A percentile compares a stretch with the other conserved stretches of the same genome.
phyloP scores from a whole-genome alignment of 2,329 filamentous ascomycete genomes.

The Ilyonectria destructans region DNA sequence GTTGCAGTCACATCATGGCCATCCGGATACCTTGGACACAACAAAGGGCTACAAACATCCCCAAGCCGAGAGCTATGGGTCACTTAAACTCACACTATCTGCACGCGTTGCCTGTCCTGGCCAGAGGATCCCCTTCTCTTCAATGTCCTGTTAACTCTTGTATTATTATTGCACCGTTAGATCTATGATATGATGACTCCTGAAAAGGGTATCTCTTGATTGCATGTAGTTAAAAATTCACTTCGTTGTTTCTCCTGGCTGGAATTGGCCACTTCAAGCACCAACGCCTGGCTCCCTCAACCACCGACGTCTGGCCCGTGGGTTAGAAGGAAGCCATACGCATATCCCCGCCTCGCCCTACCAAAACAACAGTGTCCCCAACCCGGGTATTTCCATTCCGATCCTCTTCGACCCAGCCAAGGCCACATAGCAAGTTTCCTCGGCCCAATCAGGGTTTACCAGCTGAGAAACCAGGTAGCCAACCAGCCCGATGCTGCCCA shows the following conservation, averaged over 20 bases:
- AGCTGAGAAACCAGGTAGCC: constrained; percentile 81
- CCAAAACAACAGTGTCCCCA: constrained; percentile 43
- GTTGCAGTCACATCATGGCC: neutral
- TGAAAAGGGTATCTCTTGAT: constrained; percentile 45
- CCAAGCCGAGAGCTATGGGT: neutral
- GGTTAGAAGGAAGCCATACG: neutral
- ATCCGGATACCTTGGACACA: neutral
- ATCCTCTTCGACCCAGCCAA: constrained; percentile 36
- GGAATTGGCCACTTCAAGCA: neutral
- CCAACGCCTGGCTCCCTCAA: neutral
- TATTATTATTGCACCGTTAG: no score
- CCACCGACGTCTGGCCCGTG: neutral
- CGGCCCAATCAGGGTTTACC: constrained; percentile 48
- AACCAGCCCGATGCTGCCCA: constrained; percentile 82
- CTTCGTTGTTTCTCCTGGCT: neutral
- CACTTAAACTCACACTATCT: neutral
- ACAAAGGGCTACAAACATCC: neutral
- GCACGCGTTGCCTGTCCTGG: neutral
- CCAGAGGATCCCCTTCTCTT: neutral
- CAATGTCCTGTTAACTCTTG: neutral
- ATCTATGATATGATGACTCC: neutral
- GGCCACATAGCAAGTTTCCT: constrained; percentile 37
- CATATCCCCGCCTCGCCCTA: constrained; percentile 13
- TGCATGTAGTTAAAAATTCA: constrained; percentile 11
- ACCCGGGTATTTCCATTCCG: constrained; percentile 41